These are phyloP conservation scores for Nicotiana benthamiana DNA, from an alignment of 257 asterid species.

Conservation along the genomic window DNA sequence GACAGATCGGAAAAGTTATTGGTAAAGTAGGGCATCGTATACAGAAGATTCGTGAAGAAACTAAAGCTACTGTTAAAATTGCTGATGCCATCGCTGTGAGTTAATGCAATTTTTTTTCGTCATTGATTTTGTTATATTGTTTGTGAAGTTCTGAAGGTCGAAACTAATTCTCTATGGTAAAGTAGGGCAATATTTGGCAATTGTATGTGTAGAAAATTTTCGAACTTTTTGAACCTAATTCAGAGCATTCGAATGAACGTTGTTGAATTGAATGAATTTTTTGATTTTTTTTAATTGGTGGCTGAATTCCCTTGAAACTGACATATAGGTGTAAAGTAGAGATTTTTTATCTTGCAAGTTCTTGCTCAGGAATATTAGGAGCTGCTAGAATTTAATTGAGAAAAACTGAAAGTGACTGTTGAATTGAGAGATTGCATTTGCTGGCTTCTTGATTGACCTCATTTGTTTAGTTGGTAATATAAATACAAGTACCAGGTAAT, in stretches of 20 bases:
- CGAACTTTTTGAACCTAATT: not conserved
- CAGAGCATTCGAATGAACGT: not conserved
- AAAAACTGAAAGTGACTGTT: too few species aligned
- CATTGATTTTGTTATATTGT: not conserved
- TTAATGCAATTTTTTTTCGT: not conserved
- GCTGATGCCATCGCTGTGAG: slow-evolving; percentile 74
- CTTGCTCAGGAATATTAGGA: too few species aligned
- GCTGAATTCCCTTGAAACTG: not conserved
- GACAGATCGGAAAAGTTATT: slow-evolving; percentile 94
- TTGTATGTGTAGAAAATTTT: not conserved
- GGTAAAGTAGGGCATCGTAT: slow-evolving; percentile 88
- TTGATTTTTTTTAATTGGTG: not conserved
- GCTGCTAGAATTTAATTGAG: too few species aligned
- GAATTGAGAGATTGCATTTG: too few species aligned
- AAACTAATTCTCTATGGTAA: not conserved
- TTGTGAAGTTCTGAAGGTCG: not conserved
- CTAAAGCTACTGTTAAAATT: slow-evolving; percentile 74
- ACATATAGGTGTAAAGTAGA: too few species aligned
- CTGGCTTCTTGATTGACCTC: too few species aligned
- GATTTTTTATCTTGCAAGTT: too few species aligned
- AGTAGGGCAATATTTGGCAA: not conserved
- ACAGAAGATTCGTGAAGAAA: slow-evolving; percentile 86
- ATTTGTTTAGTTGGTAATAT: too few species aligned
- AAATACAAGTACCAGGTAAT: too few species aligned
- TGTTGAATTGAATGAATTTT: not conserved